Conservation (phyloP, 768 basidiomycete genomes). For the Kwoniella dejecticola region DNA sequence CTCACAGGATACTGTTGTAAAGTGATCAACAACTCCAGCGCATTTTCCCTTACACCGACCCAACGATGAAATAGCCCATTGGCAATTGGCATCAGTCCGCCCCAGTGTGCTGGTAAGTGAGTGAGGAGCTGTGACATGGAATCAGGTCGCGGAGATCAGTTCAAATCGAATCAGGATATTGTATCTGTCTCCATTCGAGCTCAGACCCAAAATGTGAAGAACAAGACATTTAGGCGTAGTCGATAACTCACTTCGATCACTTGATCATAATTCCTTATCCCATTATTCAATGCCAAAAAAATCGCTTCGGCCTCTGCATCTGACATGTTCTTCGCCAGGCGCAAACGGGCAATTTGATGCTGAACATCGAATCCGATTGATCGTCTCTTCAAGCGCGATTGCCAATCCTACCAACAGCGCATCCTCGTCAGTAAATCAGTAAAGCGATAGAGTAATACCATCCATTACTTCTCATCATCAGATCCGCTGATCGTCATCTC, state of each 20-base stretch:
- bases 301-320: slow-evolving; percentile 76
- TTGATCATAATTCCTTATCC: slow-evolving; percentile 79
- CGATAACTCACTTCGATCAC: slow-evolving; percentile 81
- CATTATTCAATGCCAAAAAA: slow-evolving; percentile 70
- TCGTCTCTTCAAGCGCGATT: slow-evolving; percentile 61
- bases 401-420: slow-evolving; percentile 65
- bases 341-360: slow-evolving; percentile 81
- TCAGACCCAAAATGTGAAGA: no score
- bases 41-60: slow-evolving; percentile 71
- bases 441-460: no score
- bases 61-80: slow-evolving; percentile 90
- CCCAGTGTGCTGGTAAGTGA: slow-evolving; percentile 69
- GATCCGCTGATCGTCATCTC: no score
- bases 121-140: slow-evolving; percentile 69
- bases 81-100: slow-evolving; percentile 80
- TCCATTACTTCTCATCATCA: no score
- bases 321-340: slow-evolving; percentile 69
- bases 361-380: slow-evolving; percentile 79
- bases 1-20: slow-evolving; percentile 74
- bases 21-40: slow-evolving; percentile 80
- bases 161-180: no score
- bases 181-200: no score
- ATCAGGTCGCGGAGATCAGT: no score
- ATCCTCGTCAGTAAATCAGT: not conserved
- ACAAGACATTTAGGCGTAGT: no score